Evolutionary conservation across 2,329 filamentous ascomycete genomes (phyloP).

Genomic region (Aspergillus amoenus): DNA sequence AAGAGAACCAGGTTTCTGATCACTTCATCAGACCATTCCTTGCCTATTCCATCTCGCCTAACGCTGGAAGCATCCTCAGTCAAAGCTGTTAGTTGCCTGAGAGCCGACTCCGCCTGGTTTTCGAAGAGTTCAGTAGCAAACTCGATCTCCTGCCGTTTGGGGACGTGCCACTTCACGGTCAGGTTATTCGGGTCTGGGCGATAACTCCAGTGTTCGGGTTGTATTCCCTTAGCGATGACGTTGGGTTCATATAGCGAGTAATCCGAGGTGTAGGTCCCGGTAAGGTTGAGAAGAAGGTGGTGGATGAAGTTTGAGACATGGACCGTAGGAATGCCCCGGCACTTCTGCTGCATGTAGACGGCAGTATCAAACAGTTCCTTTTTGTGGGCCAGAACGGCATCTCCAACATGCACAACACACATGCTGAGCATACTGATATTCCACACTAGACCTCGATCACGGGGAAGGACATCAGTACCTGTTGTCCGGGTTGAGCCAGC

Average conservation of each 20-base stretch:
- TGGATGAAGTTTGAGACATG: slow-evolving; percentile 98
- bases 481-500: slow-evolving; percentile 93
- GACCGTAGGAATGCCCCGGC: slow-evolving; percentile 87
- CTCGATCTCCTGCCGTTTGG: slow-evolving; percentile 73
- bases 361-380: slow-evolving; percentile 88
- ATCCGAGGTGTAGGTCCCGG: slow-evolving; percentile 90
- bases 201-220: slow-evolving; percentile 80
- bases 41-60: slow-evolving; percentile 90
- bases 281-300: slow-evolving; percentile 90
- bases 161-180: slow-evolving; percentile 88
- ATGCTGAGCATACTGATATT: slow-evolving; percentile 96
- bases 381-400: slow-evolving; percentile 84
- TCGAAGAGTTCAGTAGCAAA: slow-evolving; percentile 91
- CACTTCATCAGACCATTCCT: slow-evolving; percentile 98
- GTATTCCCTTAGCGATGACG: slow-evolving; percentile 68
- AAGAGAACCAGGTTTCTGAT: slow-evolving; percentile 85
- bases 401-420: slow-evolving; percentile 94
- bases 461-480: slow-evolving; percentile 86
- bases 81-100: slow-evolving; percentile 72
- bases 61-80: slow-evolving; percentile 78
- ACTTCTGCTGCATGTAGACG: slow-evolving; percentile 94
- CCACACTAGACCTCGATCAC: slow-evolving; percentile 93
- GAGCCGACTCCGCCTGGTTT: slow-evolving; percentile 74
- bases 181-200: slow-evolving; percentile 71
- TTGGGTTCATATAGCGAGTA: slow-evolving; percentile 83